Conservation (phyloP, 768 basidiomycete species). For the Agaricus sinodeliciosus region DNA sequence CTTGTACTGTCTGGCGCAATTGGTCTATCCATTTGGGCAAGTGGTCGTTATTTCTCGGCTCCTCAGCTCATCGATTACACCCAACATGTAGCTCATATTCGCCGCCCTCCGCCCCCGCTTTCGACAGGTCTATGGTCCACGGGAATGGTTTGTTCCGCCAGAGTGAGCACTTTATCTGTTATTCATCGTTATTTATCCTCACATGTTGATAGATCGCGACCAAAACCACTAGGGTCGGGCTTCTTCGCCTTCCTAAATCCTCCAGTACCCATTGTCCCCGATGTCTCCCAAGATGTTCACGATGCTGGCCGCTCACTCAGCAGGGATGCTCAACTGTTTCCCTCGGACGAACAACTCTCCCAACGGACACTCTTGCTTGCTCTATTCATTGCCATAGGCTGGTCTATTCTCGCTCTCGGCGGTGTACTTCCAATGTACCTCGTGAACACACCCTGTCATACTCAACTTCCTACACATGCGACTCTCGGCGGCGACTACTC, state of each 20-base stretch:
- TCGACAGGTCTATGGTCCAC: conserved; percentile 62
- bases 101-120: conserved; percentile 62
- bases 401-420: conserved; percentile 64
- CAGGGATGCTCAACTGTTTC: conserved; percentile 51
- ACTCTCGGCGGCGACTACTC: conserved; percentile 55
- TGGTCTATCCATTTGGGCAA: conserved; percentile 66
- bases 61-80: conserved; percentile 6
- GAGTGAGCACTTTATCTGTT: conserved; percentile 38
- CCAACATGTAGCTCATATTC: conserved; percentile 47
- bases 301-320: conserved; percentile 43
- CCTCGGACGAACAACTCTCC: conserved; percentile 68
- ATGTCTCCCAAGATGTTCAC: conserved; percentile 48
- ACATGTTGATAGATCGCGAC: conserved; percentile 43
- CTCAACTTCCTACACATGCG: conserved; percentile 36
- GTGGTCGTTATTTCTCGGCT: conserved; percentile 18
- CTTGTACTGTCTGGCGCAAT: conserved; percentile 49
- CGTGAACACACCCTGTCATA: conserved; percentile 62
- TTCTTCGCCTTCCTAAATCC: conserved; percentile 70
- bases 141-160: conserved; percentile 74
- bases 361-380: conserved; percentile 67
- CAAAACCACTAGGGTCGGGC: conserved; percentile 48
- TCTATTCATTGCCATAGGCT: conserved; percentile 56
- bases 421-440: conserved; percentile 71
- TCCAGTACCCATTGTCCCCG: conserved; percentile 58
- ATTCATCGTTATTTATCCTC: not conserved